phyloP scores from a whole-genome alignment of 225 moss, liverwort and hornwort species.

The Marchantia polymorpha region DNA sequence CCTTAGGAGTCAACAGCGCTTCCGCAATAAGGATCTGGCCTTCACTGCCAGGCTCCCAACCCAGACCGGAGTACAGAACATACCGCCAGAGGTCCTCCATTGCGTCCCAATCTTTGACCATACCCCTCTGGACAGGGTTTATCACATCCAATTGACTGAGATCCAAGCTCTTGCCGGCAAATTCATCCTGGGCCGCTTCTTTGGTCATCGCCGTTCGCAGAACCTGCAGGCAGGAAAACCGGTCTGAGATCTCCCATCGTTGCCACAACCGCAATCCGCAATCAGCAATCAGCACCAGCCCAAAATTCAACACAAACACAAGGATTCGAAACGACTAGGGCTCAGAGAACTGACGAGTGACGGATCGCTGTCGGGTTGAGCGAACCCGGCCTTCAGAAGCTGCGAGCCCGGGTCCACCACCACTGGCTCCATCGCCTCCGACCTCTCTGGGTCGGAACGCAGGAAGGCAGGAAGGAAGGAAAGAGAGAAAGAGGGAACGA shows the following conservation, averaged over 20 bases:
- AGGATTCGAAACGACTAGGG: background rate
- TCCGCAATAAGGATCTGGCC: conserved; percentile 96
- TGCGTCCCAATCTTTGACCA: conserved; percentile 96
- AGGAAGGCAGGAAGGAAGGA: background rate
- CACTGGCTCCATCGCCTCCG: conserved; percentile 75
- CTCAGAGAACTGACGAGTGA: conserved; percentile 47
- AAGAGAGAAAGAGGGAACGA: background rate
- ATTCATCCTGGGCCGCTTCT: conserved; percentile 20
- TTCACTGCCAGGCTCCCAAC: conserved; percentile 95
- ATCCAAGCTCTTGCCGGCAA: conserved; percentile 26
- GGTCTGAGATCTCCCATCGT: background rate
- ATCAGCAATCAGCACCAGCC: background rate
- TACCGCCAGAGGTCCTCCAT: conserved; percentile 99
- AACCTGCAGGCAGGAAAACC: conserved; percentile 29
- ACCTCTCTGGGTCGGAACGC: background rate
- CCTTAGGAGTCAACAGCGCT: conserved; percentile 91
- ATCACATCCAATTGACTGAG: conserved; percentile 41
- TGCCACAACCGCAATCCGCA: background rate
- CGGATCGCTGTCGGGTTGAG: conserved; percentile 86
- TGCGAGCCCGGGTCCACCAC: conserved; percentile 87
- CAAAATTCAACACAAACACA: background rate
- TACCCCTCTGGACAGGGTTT: conserved; percentile 80
- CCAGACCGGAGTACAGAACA: conserved; percentile 77
- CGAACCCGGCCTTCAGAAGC: conserved; percentile 82
- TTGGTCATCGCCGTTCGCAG: conserved; percentile 48